These are phyloP conservation scores for Vicia faba DNA, from an alignment of 306 rosid genomes.

Conservation along the genomic window DNA sequence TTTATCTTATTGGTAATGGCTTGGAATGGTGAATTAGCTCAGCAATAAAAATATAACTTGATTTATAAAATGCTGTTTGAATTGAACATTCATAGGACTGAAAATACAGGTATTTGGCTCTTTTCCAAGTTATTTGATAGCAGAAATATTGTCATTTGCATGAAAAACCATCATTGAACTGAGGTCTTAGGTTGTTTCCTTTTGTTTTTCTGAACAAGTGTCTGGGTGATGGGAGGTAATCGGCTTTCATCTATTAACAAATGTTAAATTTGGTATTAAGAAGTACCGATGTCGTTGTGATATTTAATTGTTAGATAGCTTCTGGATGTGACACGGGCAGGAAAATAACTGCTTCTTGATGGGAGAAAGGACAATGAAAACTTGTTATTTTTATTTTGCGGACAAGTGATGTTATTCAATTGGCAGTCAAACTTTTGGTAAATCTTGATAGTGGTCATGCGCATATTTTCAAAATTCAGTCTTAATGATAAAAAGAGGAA, in stretches of 20 bases:
- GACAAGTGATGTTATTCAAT: slow-evolving; percentile 5
- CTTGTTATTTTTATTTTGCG: slow-evolving; percentile 12
- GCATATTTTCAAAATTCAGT: slow-evolving; percentile 5
- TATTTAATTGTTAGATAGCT: slow-evolving; percentile 36
- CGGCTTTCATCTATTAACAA: slow-evolving; percentile 40
- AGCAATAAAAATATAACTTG: slow-evolving; percentile 18
- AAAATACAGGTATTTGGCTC: slow-evolving; percentile 38
- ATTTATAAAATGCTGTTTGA: slow-evolving; percentile 35
- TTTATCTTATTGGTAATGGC: slow-evolving; percentile 16
- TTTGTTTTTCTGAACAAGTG: slow-evolving; percentile 32
- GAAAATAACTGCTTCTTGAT: slow-evolving; percentile 34
- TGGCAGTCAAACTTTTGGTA: slow-evolving; percentile 24
- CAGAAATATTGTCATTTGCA: slow-evolving; percentile 37
- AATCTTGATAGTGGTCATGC: background rate
- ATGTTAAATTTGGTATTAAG: slow-evolving; percentile 49
- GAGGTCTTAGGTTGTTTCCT: slow-evolving; percentile 35
- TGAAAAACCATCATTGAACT: slow-evolving; percentile 38
- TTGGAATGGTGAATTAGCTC: slow-evolving; percentile 18
- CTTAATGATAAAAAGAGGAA: slow-evolving; percentile 24
- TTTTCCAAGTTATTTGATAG: slow-evolving; percentile 28
- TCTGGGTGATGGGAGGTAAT: slow-evolving; percentile 47
- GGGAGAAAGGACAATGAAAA: slow-evolving; percentile 30
- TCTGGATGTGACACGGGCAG: slow-evolving; percentile 48
- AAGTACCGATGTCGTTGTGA: slow-evolving; percentile 32
- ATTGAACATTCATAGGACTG: slow-evolving; percentile 33